phyloP scores from a whole-genome alignment of 345 rosid species.

The Moricandia arvensis region DNA sequence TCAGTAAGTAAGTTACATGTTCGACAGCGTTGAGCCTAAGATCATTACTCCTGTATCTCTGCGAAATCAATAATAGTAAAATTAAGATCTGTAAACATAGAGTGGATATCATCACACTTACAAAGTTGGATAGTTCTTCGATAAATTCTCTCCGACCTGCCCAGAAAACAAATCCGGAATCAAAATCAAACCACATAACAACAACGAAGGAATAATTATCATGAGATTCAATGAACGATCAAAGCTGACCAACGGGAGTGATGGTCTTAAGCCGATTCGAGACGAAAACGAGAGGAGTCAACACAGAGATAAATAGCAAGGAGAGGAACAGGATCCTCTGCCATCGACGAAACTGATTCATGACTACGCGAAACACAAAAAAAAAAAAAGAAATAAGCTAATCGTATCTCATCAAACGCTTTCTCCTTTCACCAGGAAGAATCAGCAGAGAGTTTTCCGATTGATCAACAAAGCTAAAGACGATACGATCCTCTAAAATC shows the following conservation, averaged over 20 bases:
- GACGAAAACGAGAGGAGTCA: conserved; percentile 71
- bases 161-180: conserved; percentile 26
- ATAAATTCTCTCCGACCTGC: conserved; percentile 63
- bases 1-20: conserved; percentile 46
- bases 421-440: conserved; percentile 44
- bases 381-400: background rate
- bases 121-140: conserved; percentile 61
- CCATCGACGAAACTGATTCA: conserved; percentile 68
- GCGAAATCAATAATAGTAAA: conserved; percentile 35
- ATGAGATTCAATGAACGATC: conserved; percentile 7
- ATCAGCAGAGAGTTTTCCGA: conserved; percentile 34
- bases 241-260: conserved; percentile 54
- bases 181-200: conserved; percentile 1
- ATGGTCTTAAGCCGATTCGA: conserved; percentile 53
- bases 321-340: conserved; percentile 87
- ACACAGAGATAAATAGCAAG: conserved; percentile 61
- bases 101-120: conserved; percentile 37
- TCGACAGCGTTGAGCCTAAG: conserved; percentile 54
- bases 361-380: conserved; percentile 45
- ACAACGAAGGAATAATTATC: conserved; percentile 2
- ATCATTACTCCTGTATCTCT: conserved; percentile 55
- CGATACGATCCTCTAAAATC: no score
- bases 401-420: conserved; percentile 26
- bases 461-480: conserved; percentile 35
- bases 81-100: conserved; percentile 12